Evolutionary conservation across 345 rosid genomes (phyloP), one percentile per base, ranked within the genome.

Genomic region (Lepidium sativum): DNA sequence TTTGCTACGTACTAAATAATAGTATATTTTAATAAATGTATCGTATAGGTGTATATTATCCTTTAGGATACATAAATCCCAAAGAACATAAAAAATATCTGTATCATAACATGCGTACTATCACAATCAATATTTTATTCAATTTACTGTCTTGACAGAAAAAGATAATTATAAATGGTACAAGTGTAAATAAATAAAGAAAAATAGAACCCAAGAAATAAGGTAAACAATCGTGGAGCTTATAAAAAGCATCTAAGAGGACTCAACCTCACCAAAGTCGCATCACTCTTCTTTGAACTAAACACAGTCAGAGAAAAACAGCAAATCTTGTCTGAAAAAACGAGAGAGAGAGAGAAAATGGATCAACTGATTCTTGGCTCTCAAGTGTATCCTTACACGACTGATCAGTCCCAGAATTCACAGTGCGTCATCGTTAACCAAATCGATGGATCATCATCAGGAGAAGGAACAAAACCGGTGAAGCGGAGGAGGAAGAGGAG

Each of bases 401-500:
- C 34, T 8, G 29, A 25, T 25, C 51, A 44, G 15, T 29, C 58
- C 9, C 41, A 48, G 40, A 14, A 37, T 59, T 54, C 70, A 44
- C 51, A 63, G 51, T 37, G 69, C 51, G 47, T 63, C 42, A n/a
- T 38, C 43, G 11, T 54, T 4, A 44, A 61, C 74, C 74, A 70
- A 17, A 62, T 54, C 9, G 64, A 70, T 45, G 69, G 64, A 45
- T 70, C 68, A 52, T 52, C 61, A 54, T 44, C 72, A 81, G 86
- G 81, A 38, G 86, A 75, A 49, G 12, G 56, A 62, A 18, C 66
- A 3, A 89, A 85, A 44, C 72, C 56, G 15, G 62, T 60, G 51
- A 81, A 82, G 35, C 72, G 87, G 37, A 54, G 95, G 31, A 76
- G 87, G 69, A 73, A 86, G 32, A 87, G 74, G 84, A 86, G 77